phyloP scores from a whole-genome alignment of 768 basidiomycete species.

The Brasilioporus rufonigricans region DNA sequence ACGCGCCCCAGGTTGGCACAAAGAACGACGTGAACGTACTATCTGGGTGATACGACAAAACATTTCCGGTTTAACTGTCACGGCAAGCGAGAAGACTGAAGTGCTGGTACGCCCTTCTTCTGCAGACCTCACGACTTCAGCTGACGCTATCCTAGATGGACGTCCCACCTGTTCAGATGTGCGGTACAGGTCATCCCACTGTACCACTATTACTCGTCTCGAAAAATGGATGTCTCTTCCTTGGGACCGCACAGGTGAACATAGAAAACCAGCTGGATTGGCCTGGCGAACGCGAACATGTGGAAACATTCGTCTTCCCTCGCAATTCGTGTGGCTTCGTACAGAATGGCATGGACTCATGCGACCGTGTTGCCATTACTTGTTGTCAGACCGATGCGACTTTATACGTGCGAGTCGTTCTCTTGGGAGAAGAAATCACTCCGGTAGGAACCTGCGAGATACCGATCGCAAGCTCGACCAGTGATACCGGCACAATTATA shows the following conservation, averaged over 20 bases:
- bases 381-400: conserved; percentile 20
- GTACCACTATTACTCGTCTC: conserved; percentile 34
- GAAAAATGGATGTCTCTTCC: conserved; percentile 32
- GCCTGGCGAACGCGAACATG: conserved; percentile 26
- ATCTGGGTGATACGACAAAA: conserved; percentile 64
- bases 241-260: conserved; percentile 28
- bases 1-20: conserved; percentile 43
- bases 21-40: conserved; percentile 44
- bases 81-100: conserved; percentile 39
- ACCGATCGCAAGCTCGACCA: conserved; percentile 10
- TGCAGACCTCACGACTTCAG: conserved; percentile 3
- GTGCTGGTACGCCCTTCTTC: conserved; percentile 40
- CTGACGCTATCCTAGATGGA: conserved; percentile 38
- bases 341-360: conserved; percentile 10
- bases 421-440: conserved; percentile 20
- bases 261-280: conserved; percentile 25
- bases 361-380: conserved; percentile 14
- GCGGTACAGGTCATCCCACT: conserved; percentile 28
- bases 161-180: conserved; percentile 39
- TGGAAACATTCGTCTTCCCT: conserved; percentile 32
- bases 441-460: conserved; percentile 22
- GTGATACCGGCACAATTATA: not conserved
- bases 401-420: conserved; percentile 23
- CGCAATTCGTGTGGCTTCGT: conserved; percentile 28
- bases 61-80: conserved; percentile 34